Percentiles rank a stretch among this genome's conserved stretches.
These are phyloP conservation scores for Odontarrhena argentea DNA, from an alignment of 345 rosid genomes.

Conservation along the genomic window DNA sequence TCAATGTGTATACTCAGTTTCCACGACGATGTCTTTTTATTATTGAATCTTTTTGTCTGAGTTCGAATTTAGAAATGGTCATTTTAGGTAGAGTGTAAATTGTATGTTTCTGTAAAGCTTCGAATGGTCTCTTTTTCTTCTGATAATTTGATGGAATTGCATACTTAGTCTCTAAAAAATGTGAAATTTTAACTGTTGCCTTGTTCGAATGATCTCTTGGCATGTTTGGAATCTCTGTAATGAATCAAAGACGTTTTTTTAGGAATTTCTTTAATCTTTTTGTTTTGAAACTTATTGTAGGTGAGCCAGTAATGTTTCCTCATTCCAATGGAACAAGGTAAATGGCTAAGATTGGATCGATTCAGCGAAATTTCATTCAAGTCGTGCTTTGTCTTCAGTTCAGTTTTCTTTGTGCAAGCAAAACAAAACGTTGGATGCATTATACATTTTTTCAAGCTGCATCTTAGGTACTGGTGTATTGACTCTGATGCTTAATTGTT, in stretches of 20 bases:
- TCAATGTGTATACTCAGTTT: not conserved
- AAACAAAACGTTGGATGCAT: not conserved
- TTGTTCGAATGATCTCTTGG: not conserved
- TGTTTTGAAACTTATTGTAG: slow-evolving; percentile 30
- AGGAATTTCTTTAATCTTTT: not conserved
- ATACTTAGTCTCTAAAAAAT: not conserved
- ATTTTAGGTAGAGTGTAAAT: not conserved
- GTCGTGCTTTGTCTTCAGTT: not conserved
- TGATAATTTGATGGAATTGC: not conserved
- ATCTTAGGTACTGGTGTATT: not conserved
- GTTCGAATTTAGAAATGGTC: slow-evolving; percentile 6
- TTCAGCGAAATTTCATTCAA: not conserved
- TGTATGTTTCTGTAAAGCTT: not conserved
- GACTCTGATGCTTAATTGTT: slow-evolving; percentile 28
- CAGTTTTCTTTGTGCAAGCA: not conserved
- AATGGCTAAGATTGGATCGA: not conserved
- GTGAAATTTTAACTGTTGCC: not conserved
- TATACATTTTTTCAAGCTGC: not conserved
- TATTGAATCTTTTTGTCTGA: not conserved
- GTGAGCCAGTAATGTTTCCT: slow-evolving; percentile 21
- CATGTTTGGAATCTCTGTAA: not conserved
- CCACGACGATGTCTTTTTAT: not conserved
- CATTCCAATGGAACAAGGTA: slow-evolving; percentile 36
- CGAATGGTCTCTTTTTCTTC: not conserved
- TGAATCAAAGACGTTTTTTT: slow-evolving; percentile 3